Conservation (phyloP, 192 early-diverging fungal genomes). For the Backusella parvicylindrica region DNA sequence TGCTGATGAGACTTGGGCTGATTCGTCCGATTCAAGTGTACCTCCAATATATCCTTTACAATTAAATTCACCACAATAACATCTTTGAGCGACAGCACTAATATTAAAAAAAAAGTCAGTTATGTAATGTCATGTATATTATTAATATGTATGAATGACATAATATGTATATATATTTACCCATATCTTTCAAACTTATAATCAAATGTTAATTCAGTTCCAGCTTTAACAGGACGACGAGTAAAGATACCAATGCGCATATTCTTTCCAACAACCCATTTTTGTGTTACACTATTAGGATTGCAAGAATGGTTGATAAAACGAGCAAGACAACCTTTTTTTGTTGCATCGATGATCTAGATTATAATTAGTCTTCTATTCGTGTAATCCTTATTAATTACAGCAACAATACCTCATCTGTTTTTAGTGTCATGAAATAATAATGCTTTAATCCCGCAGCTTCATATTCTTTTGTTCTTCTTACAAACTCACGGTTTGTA, state of each 20-base stretch:
- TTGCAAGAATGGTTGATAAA: slow-evolving; percentile 99
- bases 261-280: slow-evolving; percentile 92
- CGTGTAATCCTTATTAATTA: too few relatives aligned
- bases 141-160: too few relatives aligned
- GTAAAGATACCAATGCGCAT: slow-evolving; percentile 97
- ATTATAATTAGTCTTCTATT: background rate
- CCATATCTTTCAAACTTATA: slow-evolving; percentile 97
- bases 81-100: slow-evolving; percentile 85
- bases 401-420: slow-evolving; percentile 69
- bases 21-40: slow-evolving; percentile 52
- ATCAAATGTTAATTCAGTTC: slow-evolving; percentile 95
- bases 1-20: background rate
- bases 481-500: slow-evolving; percentile 72
- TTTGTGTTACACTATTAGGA: slow-evolving; percentile 93
- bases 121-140: too few relatives aligned
- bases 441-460: slow-evolving; percentile 84
- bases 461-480: slow-evolving; percentile 80
- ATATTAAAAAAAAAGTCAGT: too few relatives aligned
- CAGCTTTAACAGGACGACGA: slow-evolving; percentile 65
- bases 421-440: slow-evolving; percentile 96
- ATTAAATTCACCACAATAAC: slow-evolving; percentile 84
- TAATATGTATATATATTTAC: slow-evolving; percentile 46
- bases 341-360: slow-evolving; percentile 92
- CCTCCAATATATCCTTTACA: slow-evolving; percentile 95
- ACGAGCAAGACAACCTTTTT: slow-evolving; percentile 87